Evolutionary conservation across 768 basidiomycete species (phyloP).

Genomic region (Leccinum ochraceum): DNA sequence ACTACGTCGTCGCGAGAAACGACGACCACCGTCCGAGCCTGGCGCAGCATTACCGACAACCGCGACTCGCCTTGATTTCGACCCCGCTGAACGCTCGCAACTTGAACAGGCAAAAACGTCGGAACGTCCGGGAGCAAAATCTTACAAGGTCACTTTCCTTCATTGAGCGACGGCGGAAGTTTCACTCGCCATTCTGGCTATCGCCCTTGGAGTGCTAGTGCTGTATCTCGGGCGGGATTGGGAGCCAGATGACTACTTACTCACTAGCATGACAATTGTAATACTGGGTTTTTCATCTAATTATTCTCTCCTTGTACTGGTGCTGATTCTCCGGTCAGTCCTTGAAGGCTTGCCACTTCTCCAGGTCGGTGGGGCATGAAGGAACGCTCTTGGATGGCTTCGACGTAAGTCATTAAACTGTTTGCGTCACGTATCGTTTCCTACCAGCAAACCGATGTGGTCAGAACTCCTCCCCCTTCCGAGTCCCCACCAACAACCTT

Average conservation of each 20-base stretch:
- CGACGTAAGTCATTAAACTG: constrained; percentile 53
- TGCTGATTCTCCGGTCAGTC: background rate
- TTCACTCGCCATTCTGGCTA: constrained; percentile 52
- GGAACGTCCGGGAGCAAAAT: constrained; percentile 70
- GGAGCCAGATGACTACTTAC: constrained; percentile 66
- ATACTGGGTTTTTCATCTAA: constrained; percentile 27
- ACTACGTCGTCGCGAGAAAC: too few relatives aligned
- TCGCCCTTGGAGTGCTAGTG: constrained; percentile 57
- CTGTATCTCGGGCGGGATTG: constrained; percentile 78
- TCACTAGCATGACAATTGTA: constrained; percentile 64
- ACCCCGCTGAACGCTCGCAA: too few relatives aligned
- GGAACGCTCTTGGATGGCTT: constrained; percentile 65
- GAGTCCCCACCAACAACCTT: constrained; percentile 70
- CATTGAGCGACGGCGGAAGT: constrained; percentile 70
- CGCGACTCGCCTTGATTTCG: too few relatives aligned
- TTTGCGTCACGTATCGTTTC: background rate
- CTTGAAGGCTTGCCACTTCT: constrained; percentile 47
- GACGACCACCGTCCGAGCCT: constrained; percentile 34
- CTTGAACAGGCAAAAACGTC: constrained; percentile 33
- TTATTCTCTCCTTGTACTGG: background rate
- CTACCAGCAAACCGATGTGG: constrained; percentile 84
- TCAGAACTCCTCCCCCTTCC: constrained; percentile 47
- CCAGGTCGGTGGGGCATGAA: constrained; percentile 64
- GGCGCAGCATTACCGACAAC: too few relatives aligned
- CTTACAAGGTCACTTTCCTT: constrained; percentile 77